Base-by-base conservation (phyloP, 768 basidiomycete genomes). In the Termitomyces sp. region DNA sequence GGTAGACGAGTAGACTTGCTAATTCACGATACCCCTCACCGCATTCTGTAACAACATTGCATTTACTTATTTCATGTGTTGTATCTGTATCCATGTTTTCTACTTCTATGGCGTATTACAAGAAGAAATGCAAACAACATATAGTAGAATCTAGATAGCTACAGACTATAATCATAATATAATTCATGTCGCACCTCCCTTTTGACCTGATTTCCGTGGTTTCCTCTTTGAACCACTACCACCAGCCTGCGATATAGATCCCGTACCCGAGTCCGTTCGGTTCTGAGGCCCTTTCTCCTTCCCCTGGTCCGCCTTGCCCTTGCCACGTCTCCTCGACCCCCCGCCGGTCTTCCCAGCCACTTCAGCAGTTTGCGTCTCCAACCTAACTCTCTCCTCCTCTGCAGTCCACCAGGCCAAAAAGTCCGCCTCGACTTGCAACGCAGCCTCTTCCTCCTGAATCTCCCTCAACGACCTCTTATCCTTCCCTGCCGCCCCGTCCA, bases 401-500 rank as follows among this genome's bases (percentile, higher is more conserved):
- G 79, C 85, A 1, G 83, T 76, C 92, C 94, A 97, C 94, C 94
- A 97, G 63, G 75, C 81, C 69, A 95, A 69, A 68, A 97, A 98
- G 59, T 90, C 90, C 4, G 76, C 83, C 70, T 95, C 92, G 50
- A 77, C 79, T 59, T 79, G 83, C 28, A 78, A 77, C 42, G 79
- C 82, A 34, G 73, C 75, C 68, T 94, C 92, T 68, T 97, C 93
- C 58, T 86, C 84, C 69, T 96, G 94, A 44, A 97, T 98, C 60
- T 96, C 86, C 16, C 77, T 74, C 57, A 96, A 72, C 28, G 88
- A 88, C 33, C 81, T 81, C 60, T 81, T 84, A 60, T 82, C 82
- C 58, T 79, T 81, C 5, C 67, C 66, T 6, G 72, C 67, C 2
- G 67, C 65, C 1, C 65, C 61, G 13, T 42, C 52, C 20, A 8